These are phyloP conservation scores for Theileria orientalis DNA, from an alignment of 169 alveolate genomes.

Conservation along the genomic window DNA sequence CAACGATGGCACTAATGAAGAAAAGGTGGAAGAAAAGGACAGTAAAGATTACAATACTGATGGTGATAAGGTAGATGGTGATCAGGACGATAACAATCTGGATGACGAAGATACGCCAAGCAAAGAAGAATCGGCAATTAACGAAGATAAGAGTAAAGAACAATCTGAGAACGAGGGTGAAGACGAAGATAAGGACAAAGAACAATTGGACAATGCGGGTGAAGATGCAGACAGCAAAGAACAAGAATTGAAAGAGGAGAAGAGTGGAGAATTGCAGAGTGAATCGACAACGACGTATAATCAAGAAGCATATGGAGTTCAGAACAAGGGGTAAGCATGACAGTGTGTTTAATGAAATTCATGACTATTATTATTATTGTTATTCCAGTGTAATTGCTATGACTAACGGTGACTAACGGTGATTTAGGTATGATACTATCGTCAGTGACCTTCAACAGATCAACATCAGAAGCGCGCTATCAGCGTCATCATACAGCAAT, in stretches of 20 bases:
- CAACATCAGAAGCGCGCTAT: too few relatives aligned
- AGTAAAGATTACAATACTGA: constrained; percentile 70
- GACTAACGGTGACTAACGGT: too few relatives aligned
- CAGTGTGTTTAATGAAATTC: not conserved
- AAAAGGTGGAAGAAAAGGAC: constrained; percentile 43
- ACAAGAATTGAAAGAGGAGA: not conserved
- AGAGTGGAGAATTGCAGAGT: not conserved
- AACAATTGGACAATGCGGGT: constrained; percentile 47
- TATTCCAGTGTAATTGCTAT: too few relatives aligned
- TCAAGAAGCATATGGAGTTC: constrained; percentile 4
- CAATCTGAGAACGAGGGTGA: constrained; percentile 40
- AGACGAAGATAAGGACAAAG: constrained; percentile 55
- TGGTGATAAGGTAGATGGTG: constrained; percentile 50
- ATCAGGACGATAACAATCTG: not conserved
- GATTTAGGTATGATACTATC: not conserved
- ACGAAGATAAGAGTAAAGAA: constrained; percentile 20
- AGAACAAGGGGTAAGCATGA: constrained; percentile 12
- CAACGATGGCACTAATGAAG: constrained; percentile 28
- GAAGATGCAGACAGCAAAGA: not conserved
- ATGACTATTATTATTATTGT: too few relatives aligned
- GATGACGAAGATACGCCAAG: not conserved
- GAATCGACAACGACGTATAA: constrained; percentile 13
- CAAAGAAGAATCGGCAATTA: constrained; percentile 11
- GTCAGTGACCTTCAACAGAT: not conserved
- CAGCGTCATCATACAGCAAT: too few relatives aligned